Conservation (phyloP, 306 rosid species). For the Cucurbita moschata region DNA sequence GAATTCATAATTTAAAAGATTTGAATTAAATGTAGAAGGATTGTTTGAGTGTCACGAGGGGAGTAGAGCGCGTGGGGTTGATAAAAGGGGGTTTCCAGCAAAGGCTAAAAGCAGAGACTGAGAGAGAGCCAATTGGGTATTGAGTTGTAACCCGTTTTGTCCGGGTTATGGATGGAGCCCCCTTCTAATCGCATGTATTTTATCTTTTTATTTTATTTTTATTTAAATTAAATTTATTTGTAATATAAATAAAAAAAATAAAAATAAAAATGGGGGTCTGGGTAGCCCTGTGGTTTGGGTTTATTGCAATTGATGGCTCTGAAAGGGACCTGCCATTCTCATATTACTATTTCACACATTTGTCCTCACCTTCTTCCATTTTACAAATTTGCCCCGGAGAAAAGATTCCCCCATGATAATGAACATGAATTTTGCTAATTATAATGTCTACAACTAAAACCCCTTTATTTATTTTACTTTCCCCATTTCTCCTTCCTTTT, state of each 20-base stretch:
- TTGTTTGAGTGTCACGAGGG: background rate
- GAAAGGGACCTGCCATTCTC: conserved; percentile 21
- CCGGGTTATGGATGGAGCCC: conserved; percentile 30
- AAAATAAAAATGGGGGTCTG: background rate
- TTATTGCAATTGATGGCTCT: conserved; percentile 17
- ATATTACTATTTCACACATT: conserved; percentile 5
- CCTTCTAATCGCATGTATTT: background rate
- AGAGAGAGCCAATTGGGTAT: conserved; percentile 18
- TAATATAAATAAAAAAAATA: background rate
- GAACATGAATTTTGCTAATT: conserved; percentile 2
- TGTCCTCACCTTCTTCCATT: background rate
- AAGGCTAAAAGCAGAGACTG: conserved; percentile 12
- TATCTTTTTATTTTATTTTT: background rate
- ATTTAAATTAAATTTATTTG: background rate
- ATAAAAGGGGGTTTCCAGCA: background rate
- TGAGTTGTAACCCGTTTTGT: conserved; percentile 53
- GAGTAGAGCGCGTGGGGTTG: conserved; percentile 25
- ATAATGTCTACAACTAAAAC: background rate
- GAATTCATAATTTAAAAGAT: background rate
- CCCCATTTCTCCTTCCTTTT: background rate
- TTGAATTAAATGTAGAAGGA: background rate
- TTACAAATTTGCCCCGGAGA: background rate
- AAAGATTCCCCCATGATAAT: conserved; percentile 8
- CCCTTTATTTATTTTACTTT: background rate
- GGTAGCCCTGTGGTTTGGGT: conserved; percentile 3